Base-by-base conservation (phyloP, 352 stramenopile genomes). In the Phytophthora cactorum region DNA sequence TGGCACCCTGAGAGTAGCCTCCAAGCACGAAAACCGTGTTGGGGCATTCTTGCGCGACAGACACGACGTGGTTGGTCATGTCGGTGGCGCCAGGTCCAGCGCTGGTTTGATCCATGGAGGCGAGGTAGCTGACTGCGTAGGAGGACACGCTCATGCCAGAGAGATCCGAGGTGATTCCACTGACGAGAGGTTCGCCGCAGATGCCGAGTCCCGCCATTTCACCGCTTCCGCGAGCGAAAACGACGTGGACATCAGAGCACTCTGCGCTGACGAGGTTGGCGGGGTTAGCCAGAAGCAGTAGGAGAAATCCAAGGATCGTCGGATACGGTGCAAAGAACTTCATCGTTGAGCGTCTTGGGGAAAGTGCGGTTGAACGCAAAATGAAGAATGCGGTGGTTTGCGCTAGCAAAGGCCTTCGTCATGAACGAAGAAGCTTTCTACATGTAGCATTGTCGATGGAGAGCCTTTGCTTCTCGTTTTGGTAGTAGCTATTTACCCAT, bases 1-100 rank as follows among this genome's bases (percentile, higher is more conserved):
- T 79, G 1, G 58, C 71, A 6, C 70, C 68, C 51, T 81, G 74
- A 2, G 74, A 81, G 46, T 81, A 78, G 3, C 66, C 66, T 6
- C 71, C 71, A 0, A 77, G 47, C 50, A 74, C 59, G 31, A 78
- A 78, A 4, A 72, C 59, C 0, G 71, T 70, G 62, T 75, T 68
- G 0, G 74, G 66, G 36, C 74, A 81, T 46, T 78, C 10, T n/a
- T 63, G 25, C 2, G 74, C 59, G 3, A 70, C 68, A 10, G 47
- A 63, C 8, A 65, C 51, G 47, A 81, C 63, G 22, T 78, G 63
- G 55, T 74, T 77, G 47, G 66, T 71, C 70, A 82, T 71, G 32
- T 71, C 74, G 11, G 66, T 79, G 34, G 70, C 70, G 6, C 64
- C 66, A 2, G 73, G 53, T 0, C 70, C 59, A 2, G 59, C 68